Conservation (phyloP, 768 basidiomycete species). For the Kockovaella imperatae region DNA sequence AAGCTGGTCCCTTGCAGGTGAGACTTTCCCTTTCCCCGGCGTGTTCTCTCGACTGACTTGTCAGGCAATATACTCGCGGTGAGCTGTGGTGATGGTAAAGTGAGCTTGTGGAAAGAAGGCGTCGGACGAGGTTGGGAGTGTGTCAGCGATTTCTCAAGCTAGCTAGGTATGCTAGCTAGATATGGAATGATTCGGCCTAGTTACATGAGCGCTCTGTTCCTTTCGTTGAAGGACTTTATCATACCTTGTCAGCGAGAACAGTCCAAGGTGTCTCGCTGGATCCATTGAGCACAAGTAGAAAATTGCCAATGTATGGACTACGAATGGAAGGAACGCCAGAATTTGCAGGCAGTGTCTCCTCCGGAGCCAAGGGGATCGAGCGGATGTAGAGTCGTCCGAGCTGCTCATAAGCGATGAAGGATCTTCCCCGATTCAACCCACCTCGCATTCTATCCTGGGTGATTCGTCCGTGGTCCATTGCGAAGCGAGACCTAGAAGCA, state of each 20-base stretch:
- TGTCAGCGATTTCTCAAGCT: conserved; percentile 89
- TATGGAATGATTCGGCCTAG: neutral
- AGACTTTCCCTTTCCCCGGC: too few species aligned
- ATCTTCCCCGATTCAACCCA: conserved; percentile 10
- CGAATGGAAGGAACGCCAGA: conserved; percentile 13
- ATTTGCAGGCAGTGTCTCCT: conserved; percentile 2
- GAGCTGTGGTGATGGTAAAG: conserved; percentile 95
- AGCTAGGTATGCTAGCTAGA: conserved; percentile 14
- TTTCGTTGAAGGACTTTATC: conserved; percentile 3
- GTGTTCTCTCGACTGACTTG: too few species aligned
- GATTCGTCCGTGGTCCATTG: conserved; percentile 31
- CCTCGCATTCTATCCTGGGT: conserved; percentile 35
- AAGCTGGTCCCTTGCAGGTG: conserved; percentile 91
- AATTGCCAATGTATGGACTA: conserved; percentile 3
- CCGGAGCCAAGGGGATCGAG: conserved; percentile 14
- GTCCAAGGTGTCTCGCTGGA: conserved; percentile 17
- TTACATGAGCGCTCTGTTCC: neutral
- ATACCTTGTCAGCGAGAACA: conserved; percentile 16
- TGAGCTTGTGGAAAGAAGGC: conserved; percentile 97
- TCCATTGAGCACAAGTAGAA: conserved; percentile 29
- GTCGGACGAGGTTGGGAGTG: conserved; percentile 93
- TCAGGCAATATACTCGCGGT: conserved; percentile 95
- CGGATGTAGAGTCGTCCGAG: conserved; percentile 24
- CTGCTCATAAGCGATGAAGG: conserved; percentile 5
- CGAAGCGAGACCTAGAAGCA: conserved; percentile 30